Evolutionary conservation across 2,329 filamentous ascomycete species (phyloP), one percentile per base, ranked within the genome.

Genomic region (Monosporascus ibericus): DNA sequence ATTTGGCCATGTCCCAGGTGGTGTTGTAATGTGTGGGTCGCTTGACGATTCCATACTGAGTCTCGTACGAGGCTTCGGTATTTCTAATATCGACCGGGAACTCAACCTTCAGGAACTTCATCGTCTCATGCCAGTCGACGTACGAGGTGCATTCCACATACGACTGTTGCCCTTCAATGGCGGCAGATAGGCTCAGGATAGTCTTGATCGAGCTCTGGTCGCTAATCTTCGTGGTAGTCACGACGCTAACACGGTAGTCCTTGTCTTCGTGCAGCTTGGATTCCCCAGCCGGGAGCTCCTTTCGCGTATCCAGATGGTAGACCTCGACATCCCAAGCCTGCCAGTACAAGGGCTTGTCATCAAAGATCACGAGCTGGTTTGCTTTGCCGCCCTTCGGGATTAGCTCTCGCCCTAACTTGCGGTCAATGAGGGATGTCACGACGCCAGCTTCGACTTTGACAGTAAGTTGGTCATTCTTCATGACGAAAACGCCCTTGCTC

Each of bases 251-350:
- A 52, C 85, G 83, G 69, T 95, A 85, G 1, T 85, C 76, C 54
- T 86, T 85, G 51, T 80, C 73, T 63, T 94, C 89, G 38, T 82
- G 74, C 52, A 97, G 86, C 56, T 76, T 79, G 14, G 89, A 90
- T 59, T 84, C 78, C 56, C 81, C 79, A 18, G 85, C 81, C 6
- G 79, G 67, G 15, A 99, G 78, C 67, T 92, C 88, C 66, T 88
- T 82, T 52, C 91, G 85, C 2, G 91, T 94, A 51, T 95, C 85
- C 25, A 97, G 81, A 64, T 99, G 94, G 73, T 87, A 99, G 27
- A 97, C 92, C 70, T 99, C 94, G 6, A 97, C 92, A 68, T 99
- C 92, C 92, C 92, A 96, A 3, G 91, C 92, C 72, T 96, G 90
- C 92, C 91, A 97, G 75, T 95, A 96, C 24, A 96, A 80, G 22